Percentiles rank a stretch among this genome's conserved stretches.
These are phyloP conservation scores for Coleophoma eucalyptorum DNA, from an alignment of 2,329 filamentous ascomycete species.

Conservation along the genomic window DNA sequence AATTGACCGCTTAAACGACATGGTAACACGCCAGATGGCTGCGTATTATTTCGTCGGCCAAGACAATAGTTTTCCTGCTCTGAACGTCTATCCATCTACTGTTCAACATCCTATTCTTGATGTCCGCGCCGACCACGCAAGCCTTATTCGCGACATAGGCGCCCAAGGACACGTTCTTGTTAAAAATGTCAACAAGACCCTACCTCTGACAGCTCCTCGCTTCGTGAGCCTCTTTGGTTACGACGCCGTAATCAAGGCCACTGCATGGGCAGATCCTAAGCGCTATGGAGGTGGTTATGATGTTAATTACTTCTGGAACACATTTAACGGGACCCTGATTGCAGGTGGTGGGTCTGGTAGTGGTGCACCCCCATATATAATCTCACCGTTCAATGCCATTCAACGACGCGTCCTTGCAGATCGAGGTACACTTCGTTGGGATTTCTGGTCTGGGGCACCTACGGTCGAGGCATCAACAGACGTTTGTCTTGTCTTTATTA, in stretches of 20 bases:
- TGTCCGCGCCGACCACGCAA: constrained; percentile 67
- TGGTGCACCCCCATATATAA: constrained; percentile 44
- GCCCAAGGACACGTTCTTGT: constrained; percentile 47
- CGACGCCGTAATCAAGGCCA: constrained; percentile 34
- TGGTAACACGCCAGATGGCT: too few species aligned
- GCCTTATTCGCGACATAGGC: constrained; percentile 51
- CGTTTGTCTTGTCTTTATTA: constrained; percentile 58
- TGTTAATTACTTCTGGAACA: constrained; percentile 1
- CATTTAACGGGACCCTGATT: constrained; percentile 26
- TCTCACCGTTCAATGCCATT: constrained; percentile 4
- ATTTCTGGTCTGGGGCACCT: neutral
- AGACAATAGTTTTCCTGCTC: constrained; percentile 35
- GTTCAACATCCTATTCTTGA: constrained; percentile 59
- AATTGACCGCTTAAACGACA: too few species aligned
- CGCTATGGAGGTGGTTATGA: constrained; percentile 2
- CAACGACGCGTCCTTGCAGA: constrained; percentile 1
- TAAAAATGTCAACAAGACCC: constrained; percentile 51
- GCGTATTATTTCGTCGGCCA: constrained; percentile 39
- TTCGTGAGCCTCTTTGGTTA: constrained; percentile 58
- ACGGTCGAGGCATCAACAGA: constrained; percentile 2
- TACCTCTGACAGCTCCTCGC: constrained; percentile 44
- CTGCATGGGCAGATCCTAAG: constrained; percentile 37
- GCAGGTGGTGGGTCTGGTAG: constrained; percentile 50
- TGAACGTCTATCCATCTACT: constrained; percentile 10
- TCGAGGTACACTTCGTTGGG: neutral